These are phyloP conservation scores for Trametes villosa DNA, from an alignment of 768 basidiomycete species.

Conservation along the genomic window DNA sequence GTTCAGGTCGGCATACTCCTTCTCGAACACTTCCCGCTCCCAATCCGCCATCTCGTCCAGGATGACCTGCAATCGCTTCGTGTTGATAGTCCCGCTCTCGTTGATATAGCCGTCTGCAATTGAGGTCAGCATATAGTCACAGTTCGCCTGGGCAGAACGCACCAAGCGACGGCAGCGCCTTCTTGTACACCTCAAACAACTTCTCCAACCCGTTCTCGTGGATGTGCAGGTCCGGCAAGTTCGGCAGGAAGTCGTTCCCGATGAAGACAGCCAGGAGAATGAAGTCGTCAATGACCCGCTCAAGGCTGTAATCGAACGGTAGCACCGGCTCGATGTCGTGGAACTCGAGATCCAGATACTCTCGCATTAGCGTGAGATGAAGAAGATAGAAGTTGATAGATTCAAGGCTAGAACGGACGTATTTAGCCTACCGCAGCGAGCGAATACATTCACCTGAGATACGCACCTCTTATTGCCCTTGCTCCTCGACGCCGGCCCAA, in stretches of 20 bases:
- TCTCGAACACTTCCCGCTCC: slow-evolving; percentile 91
- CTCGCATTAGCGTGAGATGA: slow-evolving; percentile 92
- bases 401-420: slow-evolving; percentile 53
- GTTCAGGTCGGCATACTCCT: slow-evolving; percentile 85
- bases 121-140: neutral
- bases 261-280: slow-evolving; percentile 96
- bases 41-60: slow-evolving; percentile 87
- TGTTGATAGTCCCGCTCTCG: slow-evolving; percentile 82
- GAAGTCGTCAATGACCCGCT: slow-evolving; percentile 97
- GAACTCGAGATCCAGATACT: slow-evolving; percentile 98
- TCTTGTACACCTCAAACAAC: slow-evolving; percentile 96
- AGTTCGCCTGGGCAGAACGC: slow-evolving; percentile 24
- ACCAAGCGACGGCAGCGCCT: slow-evolving; percentile 79
- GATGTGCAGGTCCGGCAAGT: slow-evolving; percentile 95
- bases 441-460: no score
- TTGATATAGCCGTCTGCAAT: slow-evolving; percentile 87
- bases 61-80: slow-evolving; percentile 79
- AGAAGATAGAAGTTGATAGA: slow-evolving; percentile 92
- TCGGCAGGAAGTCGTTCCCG: slow-evolving; percentile 97
- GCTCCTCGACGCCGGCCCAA: slow-evolving; percentile 79
- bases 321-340: slow-evolving; percentile 65
- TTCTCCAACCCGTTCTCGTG: slow-evolving; percentile 95
- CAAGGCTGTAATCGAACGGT: slow-evolving; percentile 85
- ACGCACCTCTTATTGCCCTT: slow-evolving; percentile 63
- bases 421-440: neutral